Conservation (phyloP, 352 stramenopile species). For the Phytophthora cactorum region DNA sequence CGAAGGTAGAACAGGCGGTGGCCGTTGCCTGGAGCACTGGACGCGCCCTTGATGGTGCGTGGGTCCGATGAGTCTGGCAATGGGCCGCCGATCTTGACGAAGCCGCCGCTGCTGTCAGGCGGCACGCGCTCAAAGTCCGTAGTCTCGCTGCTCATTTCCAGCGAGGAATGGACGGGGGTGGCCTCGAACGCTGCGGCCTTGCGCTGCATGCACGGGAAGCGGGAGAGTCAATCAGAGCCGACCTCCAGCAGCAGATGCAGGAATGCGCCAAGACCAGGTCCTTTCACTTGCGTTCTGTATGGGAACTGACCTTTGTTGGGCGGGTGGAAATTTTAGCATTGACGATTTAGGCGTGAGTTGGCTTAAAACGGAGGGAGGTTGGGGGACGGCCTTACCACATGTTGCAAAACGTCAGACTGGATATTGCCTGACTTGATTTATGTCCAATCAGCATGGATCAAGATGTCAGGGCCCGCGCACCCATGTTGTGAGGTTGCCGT, state of each 20-base stretch:
- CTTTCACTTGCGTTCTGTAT: constrained; percentile 28
- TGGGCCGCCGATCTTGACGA: constrained; percentile 84
- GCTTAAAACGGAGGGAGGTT: constrained; percentile 9
- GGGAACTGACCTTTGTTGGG: constrained; percentile 33
- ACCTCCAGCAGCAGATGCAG: constrained; percentile 14
- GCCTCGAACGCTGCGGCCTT: constrained; percentile 34
- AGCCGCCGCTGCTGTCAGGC: constrained; percentile 48
- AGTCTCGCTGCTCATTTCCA: constrained; percentile 47
- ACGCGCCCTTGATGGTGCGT: constrained; percentile 64
- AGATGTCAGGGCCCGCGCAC: constrained; percentile 11
- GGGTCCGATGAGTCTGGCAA: constrained; percentile 76
- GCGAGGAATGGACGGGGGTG: constrained; percentile 27
- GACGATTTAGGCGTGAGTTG: constrained; percentile 9
- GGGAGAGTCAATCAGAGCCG: constrained; percentile 5
- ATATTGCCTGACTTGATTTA: constrained; percentile 16
- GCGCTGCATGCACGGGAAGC: constrained; percentile 31
- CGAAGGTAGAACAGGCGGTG: constrained; percentile 83
- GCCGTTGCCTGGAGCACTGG: constrained; percentile 44
- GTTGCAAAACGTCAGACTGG: constrained; percentile 24
- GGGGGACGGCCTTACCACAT: constrained; percentile 14
- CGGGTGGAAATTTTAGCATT: constrained; percentile 5
- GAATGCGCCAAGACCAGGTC: constrained; percentile 15
- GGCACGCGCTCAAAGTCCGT: constrained; percentile 71
- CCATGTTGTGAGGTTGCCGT: constrained; percentile 14
- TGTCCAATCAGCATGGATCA: constrained; percentile 8